Conservation (phyloP, 139 green algal species). For the Chlorella sorokiniana region DNA sequence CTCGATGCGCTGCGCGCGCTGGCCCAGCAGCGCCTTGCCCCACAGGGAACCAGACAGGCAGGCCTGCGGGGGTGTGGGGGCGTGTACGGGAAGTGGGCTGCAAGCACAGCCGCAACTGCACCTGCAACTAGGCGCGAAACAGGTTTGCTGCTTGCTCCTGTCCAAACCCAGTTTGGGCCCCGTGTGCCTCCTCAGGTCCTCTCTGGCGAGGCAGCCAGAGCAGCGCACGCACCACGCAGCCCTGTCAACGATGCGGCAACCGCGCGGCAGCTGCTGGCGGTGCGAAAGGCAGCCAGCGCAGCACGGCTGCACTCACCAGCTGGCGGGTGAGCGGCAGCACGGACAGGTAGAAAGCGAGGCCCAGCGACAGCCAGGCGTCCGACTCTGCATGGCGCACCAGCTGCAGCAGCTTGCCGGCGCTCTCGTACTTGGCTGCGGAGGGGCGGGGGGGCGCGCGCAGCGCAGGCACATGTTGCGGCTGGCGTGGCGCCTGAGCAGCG, state of each 20-base stretch:
- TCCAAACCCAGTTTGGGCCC: too few species aligned
- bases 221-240: too few species aligned
- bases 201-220: too few species aligned
- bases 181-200: too few species aligned
- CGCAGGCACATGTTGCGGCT: too few species aligned
- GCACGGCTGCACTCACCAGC: conserved; percentile 46
- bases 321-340: conserved; percentile 85
- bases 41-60: conserved; percentile 84
- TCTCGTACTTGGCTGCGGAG: conserved; percentile 55
- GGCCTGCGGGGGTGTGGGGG: conserved; percentile 33
- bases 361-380: conserved; percentile 94
- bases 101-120: too few species aligned
- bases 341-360: conserved; percentile 79
- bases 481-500: too few species aligned
- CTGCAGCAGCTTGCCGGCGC: conserved; percentile 59
- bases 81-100: not conserved
- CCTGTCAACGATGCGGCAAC: not conserved
- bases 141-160: too few species aligned
- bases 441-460: too few species aligned
- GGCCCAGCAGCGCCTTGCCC: conserved; percentile 79
- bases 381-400: conserved; percentile 80
- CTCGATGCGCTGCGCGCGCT: conserved; percentile 96
- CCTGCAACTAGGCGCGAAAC: too few species aligned
- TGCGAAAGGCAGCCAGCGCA: not conserved
- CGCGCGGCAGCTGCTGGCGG: not conserved